Evolutionary conservation across 2,329 filamentous ascomycete genomes (phyloP).

Genomic region (Calonectria henricotiae): DNA sequence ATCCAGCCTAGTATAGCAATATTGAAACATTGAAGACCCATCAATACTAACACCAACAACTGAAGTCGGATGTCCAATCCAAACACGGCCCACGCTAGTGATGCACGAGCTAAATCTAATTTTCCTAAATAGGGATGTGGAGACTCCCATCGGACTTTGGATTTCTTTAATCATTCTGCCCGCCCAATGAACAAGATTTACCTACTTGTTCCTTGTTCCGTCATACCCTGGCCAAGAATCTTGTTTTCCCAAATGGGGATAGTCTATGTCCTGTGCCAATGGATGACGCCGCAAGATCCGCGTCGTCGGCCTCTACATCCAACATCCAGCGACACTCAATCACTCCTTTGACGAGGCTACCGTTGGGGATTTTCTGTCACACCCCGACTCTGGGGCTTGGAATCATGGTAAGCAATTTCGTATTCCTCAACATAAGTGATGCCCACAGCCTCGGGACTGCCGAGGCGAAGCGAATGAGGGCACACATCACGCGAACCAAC

Average conservation of each 20-base stretch:
- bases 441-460: constrained; percentile 35
- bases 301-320: not conserved
- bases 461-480: constrained; percentile 41
- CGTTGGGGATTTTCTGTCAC: not conserved
- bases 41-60: not conserved
- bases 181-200: not conserved
- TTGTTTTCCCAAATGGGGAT: constrained; percentile 44
- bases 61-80: no score
- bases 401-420: constrained; percentile 35
- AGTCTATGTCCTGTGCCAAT: not conserved
- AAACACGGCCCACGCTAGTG: not conserved
- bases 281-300: not conserved
- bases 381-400: not conserved
- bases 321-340: not conserved
- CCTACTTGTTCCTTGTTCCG: not conserved
- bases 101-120: constrained; percentile 25
- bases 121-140: constrained; percentile 35
- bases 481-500: constrained; percentile 45
- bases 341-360: not conserved
- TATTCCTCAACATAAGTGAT: constrained; percentile 45
- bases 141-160: not conserved
- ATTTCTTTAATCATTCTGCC: not conserved
- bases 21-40: not conserved
- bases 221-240: constrained; percentile 31
- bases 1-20: not conserved